Evolutionary conservation across 768 basidiomycete species (phyloP), one percentile per base, ranked within the genome.

Genomic region (Suillus americanus): DNA sequence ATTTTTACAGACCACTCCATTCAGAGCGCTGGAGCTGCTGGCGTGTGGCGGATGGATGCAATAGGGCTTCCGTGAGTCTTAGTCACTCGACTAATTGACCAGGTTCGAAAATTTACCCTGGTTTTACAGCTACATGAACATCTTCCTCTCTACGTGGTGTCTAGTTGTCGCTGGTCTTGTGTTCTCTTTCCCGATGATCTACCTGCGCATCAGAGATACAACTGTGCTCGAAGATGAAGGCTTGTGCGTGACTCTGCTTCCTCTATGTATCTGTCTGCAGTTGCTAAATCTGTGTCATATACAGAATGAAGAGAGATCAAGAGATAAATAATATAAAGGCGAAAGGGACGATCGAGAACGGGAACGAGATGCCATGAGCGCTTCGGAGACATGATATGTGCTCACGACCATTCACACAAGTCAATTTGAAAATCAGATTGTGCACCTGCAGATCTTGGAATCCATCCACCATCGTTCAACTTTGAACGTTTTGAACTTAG

Each of bases 21-120:
- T 48, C 90, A 92, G 69, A 89, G 88, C 18, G 89, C 89, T 2
- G 91, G 88, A 59, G 89, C 85, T 35, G 90, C 88, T 3, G 89
- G 86, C 28, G 75, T 84, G 13, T 92, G 89, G 89, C 81, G 87
- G 57, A 86, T 83, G 33, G 91, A 92, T 74, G 89, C 82, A 2
- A 76, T 85, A n/a, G 79, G 79, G 63, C 70, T 82, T 25, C 89
- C 90, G 87, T 91, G 68, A 73, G 88, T 79, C n/a, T 30, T 56
- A 57, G 13, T 60, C 10, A 61, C 18, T 61, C 2, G 8, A 33
- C 1, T 10, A 33, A 30, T 38, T 37, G 33, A n/a, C 20, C 20
- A n/a, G 7, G 56, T 62, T 64, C 41, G 62, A 61, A 38, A n/a
- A 64, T 9, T 43, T 25, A 14, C 7, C 23, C 20, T 23, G 48